Evolutionary conservation across 2,329 filamentous ascomycete species (phyloP).

Genomic region (Fusarium dimerum): DNA sequence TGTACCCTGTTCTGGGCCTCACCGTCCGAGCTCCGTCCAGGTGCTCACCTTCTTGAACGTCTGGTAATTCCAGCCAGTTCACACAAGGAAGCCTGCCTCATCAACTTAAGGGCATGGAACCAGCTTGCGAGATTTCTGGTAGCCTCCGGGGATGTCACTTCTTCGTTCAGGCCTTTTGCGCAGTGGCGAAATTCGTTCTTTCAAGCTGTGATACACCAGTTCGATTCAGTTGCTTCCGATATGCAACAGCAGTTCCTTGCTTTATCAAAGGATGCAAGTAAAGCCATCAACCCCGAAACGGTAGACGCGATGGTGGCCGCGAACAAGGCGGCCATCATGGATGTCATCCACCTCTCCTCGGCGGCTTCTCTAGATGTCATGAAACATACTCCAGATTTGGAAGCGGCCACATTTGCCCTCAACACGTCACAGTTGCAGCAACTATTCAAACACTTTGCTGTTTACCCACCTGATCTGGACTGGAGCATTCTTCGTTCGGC

Average conservation of each 20-base stretch:
- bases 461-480: constrained; percentile 44
- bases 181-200: constrained; percentile 59
- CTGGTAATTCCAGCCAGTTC: constrained; percentile 61
- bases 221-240: constrained; percentile 55
- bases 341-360: constrained; percentile 52
- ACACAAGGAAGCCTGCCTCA: constrained; percentile 66
- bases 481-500: constrained; percentile 49
- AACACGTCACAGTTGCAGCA: constrained; percentile 53
- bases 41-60: constrained; percentile 56
- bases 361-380: constrained; percentile 54
- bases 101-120: constrained; percentile 64
- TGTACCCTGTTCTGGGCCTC: constrained; percentile 67
- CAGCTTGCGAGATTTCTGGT: constrained; percentile 62
- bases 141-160: constrained; percentile 45
- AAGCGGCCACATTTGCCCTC: constrained; percentile 49
- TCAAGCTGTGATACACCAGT: constrained; percentile 58
- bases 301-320: constrained; percentile 50
- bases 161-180: constrained; percentile 48
- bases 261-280: constrained; percentile 48
- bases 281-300: constrained; percentile 44
- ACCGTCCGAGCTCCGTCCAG: constrained; percentile 55
- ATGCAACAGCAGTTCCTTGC: constrained; percentile 56
- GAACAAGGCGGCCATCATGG: constrained; percentile 55
- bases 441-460: constrained; percentile 51
- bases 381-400: constrained; percentile 45